Evolutionary conservation across 2,329 filamentous ascomycete genomes (phyloP), one percentile per base, ranked within the genome.

Genomic region (Allantophomopsis cytisporea): DNA sequence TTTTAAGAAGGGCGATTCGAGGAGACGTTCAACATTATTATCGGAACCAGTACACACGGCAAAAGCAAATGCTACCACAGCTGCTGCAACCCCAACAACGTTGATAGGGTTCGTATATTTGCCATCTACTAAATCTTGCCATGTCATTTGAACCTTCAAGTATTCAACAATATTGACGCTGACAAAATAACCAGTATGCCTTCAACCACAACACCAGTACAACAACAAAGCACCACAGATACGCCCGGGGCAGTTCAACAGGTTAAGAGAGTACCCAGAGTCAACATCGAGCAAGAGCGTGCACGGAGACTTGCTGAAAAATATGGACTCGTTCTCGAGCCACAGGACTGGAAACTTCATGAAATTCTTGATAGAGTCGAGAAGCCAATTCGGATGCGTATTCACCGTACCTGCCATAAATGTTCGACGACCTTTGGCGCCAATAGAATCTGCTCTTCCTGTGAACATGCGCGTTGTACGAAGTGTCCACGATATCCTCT

Each of bases 401-500:
- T 87, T 39, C 81, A 83, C 56, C 75, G 80, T 48, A 79, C 73
- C 45, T 95, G 88, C 60, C 88, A 94, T 60, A 70, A 74, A 48
- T 95, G 88, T 64, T 73, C 78, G 42, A 74, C 80, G 12, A 72
- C 73, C 17, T 94, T 89, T 56, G 79, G 81, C 41, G 60, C 71
- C 15, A 73, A 80, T 51, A 86, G 80, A 61, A 68, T 80, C 43
- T 94, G 88, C 60, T 60, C 69, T 47, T 74, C 73, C 48, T 95
- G 88, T 63, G 71, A 82, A 49, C 88, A 95, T 61, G 66, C 67
- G 36, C 76, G 84, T 48, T 95, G 88, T 71, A 81, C 75, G 54
- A 77, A 82, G 53, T 95, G 88, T 57, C 73, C 76, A 20, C 76
- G 84, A 40, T 75, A 81, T 51, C 87, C 87, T 23, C 18, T 39